phyloP scores from a whole-genome alignment of 768 basidiomycete species.

The Aureoboletus auriporus region DNA sequence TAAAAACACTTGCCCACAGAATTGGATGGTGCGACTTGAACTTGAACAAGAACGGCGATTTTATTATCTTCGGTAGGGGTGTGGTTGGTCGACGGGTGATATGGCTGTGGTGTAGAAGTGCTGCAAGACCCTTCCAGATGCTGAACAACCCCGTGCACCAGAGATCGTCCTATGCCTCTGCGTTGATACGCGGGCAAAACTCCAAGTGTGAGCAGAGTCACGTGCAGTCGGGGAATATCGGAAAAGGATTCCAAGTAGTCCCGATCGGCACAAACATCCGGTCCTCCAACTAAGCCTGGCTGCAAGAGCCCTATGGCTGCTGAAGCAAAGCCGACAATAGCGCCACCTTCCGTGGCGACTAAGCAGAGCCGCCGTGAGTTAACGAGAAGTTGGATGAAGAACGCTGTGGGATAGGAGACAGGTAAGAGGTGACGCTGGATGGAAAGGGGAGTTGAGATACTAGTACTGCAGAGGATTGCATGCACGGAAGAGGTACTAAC shows the following conservation, averaged over 20 bases:
- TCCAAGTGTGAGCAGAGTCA: constrained; percentile 30
- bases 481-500: constrained; percentile 9
- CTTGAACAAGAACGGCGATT: constrained; percentile 21
- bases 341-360: constrained; percentile 18
- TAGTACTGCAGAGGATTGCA: constrained; percentile 1
- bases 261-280: neutral
- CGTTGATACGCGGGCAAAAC: constrained; percentile 26
- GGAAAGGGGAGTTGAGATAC: neutral
- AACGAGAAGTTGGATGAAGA: constrained; percentile 30
- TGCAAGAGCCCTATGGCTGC: constrained; percentile 14
- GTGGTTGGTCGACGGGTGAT: neutral
- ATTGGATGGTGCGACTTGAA: constrained; percentile 26
- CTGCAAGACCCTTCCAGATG: constrained; percentile 16
- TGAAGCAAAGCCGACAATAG: constrained; percentile 28
- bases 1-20: constrained; percentile 25
- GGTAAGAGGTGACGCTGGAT: constrained; percentile 24
- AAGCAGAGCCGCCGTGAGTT: constrained; percentile 28
- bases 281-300: neutral
- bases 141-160: constrained; percentile 26
- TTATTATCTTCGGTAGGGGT: constrained; percentile 2
- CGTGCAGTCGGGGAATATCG: constrained; percentile 10
- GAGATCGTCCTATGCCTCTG: constrained; percentile 25
- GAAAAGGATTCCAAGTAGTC: neutral
- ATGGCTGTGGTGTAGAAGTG: neutral
- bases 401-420: constrained; percentile 25